These are phyloP conservation scores for Camelina laxa DNA, from an alignment of 345 rosid genomes.

Conservation along the genomic window DNA sequence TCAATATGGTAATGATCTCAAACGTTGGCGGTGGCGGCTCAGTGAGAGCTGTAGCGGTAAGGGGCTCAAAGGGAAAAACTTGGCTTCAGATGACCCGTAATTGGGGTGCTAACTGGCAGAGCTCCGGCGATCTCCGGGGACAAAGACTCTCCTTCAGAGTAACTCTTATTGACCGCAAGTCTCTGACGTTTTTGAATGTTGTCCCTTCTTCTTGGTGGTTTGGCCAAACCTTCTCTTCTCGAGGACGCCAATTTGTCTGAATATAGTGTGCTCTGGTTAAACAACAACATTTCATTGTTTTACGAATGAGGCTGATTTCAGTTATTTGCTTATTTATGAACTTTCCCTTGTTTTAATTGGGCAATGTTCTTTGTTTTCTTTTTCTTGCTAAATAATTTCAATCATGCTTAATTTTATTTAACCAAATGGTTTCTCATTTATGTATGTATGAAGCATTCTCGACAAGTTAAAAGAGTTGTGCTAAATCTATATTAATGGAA, in stretches of 20 bases:
- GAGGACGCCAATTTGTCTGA: constrained; percentile 58
- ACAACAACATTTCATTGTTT: background rate
- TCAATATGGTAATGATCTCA: constrained; percentile 74
- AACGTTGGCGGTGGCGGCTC: constrained; percentile 77
- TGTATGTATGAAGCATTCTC: constrained; percentile 29
- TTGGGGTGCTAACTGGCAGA: constrained; percentile 89
- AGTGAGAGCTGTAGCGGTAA: constrained; percentile 68
- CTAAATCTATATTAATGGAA: constrained; percentile 4
- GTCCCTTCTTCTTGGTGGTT: constrained; percentile 70
- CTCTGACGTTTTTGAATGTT: constrained; percentile 57
- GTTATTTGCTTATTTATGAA: constrained; percentile 21
- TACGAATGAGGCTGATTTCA: background rate
- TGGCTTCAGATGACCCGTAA: constrained; percentile 70
- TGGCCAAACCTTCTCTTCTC: constrained; percentile 78
- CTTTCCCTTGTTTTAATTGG: constrained; percentile 41
- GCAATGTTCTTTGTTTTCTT: constrained; percentile 32
- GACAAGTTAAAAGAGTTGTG: constrained; percentile 6
- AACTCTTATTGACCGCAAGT: constrained; percentile 59
- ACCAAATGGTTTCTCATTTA: constrained; percentile 22
- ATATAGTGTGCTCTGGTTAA: background rate
- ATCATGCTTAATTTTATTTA: background rate
- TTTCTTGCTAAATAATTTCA: constrained; percentile 17
- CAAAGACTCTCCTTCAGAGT: constrained; percentile 68
- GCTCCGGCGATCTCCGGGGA: constrained; percentile 56
- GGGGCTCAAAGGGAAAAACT: constrained; percentile 58